A percentile compares a stretch with the other conserved stretches of the same genome.
Evolutionary conservation across 768 basidiomycete species (phyloP).

Genomic region (Ramaria rubella): DNA sequence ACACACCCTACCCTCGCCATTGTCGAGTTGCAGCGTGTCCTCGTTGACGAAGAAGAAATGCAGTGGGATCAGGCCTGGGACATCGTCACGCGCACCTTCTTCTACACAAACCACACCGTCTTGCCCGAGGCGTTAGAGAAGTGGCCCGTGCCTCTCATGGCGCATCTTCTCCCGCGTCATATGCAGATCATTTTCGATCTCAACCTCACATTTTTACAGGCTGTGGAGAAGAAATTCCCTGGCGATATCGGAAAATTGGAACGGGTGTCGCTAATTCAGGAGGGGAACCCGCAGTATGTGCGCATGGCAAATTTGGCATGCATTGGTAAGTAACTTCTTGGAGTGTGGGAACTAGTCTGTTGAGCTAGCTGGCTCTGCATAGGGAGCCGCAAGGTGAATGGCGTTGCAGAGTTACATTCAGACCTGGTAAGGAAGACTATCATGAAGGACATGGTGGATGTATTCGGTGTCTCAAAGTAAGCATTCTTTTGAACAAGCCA

Average conservation of each 20-base stretch:
- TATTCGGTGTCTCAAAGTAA: conserved; percentile 77
- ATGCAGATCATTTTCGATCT: conserved; percentile 92
- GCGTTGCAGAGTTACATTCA: conserved; percentile 93
- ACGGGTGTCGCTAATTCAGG: conserved; percentile 92
- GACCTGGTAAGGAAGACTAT: conserved; percentile 81
- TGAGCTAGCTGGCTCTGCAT: conserved; percentile 6
- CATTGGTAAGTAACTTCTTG: conserved; percentile 49
- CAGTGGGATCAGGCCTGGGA: conserved; percentile 81
- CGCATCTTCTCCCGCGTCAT: conserved; percentile 81
- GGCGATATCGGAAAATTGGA: conserved; percentile 72
- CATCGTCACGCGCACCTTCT: conserved; percentile 85
- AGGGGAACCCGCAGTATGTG: conserved; percentile 80
- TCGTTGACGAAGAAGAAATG: conserved; percentile 87
- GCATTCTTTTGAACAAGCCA: conserved; percentile 1
- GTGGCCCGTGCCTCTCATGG: conserved; percentile 85
- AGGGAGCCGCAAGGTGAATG: conserved; percentile 85
- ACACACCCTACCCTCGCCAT: conserved; percentile 95
- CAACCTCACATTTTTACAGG: conserved; percentile 47
- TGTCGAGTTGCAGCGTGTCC: conserved; percentile 89
- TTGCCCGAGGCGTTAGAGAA: conserved; percentile 57
- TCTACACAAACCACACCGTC: conserved; percentile 95
- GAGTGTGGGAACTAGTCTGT: background rate
- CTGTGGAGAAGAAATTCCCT: conserved; percentile 87
- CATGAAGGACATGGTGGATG: conserved; percentile 89
- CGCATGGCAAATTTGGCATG: conserved; percentile 90